A percentile compares a stretch with the other conserved stretches of the same genome.
phyloP scores from a whole-genome alignment of 371 early-diverging fungal species.

The Apophysomyces variabilis region DNA sequence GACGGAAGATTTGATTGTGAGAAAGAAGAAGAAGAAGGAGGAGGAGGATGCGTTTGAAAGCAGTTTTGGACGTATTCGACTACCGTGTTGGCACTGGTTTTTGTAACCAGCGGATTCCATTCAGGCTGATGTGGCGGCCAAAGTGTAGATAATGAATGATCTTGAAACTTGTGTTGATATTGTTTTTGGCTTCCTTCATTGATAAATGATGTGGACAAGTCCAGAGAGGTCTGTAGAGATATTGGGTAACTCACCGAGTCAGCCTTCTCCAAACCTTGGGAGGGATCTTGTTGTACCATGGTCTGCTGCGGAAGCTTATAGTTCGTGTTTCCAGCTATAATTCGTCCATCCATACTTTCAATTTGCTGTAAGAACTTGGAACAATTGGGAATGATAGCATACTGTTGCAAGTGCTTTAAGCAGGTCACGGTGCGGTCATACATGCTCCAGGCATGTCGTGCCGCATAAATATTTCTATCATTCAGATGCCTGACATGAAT shows the following conservation, averaged over 20 bases:
- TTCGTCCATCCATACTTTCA: conserved; percentile 25
- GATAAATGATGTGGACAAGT: background rate
- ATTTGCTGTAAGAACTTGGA: conserved; percentile 44
- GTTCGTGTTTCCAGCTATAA: background rate
- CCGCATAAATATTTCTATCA: conserved; percentile 26
- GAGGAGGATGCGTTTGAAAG: background rate
- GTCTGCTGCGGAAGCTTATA: too few species aligned
- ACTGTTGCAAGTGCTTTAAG: conserved; percentile 30
- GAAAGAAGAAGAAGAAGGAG: background rate
- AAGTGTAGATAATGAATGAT: background rate
- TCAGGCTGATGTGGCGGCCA: background rate
- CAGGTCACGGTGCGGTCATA: conserved; percentile 37
- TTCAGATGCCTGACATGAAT: conserved; percentile 31
- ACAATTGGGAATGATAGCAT: conserved; percentile 42
- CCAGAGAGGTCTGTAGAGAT: background rate
- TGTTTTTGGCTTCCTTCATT: background rate
- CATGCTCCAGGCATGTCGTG: conserved; percentile 40
- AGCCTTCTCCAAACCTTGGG: background rate
- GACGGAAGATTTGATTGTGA: background rate
- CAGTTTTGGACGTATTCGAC: background rate
- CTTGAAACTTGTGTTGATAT: background rate
- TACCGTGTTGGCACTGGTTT: background rate
- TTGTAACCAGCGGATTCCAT: background rate
- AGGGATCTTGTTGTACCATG: background rate
- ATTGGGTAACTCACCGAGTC: background rate